Percentiles rank a stretch among this genome's conserved stretches.
These are phyloP conservation scores for Teunomyces funiuensis DNA, from an alignment of 805 yeast species.

Conservation along the genomic window DNA sequence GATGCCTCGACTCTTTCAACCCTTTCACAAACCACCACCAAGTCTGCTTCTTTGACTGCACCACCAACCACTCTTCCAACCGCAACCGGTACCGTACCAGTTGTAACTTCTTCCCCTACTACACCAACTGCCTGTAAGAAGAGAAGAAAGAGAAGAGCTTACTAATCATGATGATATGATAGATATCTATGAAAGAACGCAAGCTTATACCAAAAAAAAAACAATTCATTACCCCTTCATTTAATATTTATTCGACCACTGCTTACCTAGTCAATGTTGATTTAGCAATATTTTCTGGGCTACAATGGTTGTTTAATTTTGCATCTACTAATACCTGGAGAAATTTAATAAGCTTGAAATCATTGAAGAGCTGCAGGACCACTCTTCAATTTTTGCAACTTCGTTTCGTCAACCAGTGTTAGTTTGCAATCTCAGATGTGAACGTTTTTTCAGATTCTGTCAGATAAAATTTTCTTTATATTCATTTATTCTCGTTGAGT, in stretches of 20 bases:
- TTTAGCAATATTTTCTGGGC: background rate
- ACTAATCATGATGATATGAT: slow-evolving; percentile 15
- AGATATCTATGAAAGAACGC: background rate
- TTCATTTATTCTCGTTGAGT: background rate
- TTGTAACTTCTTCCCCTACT: slow-evolving; percentile 4
- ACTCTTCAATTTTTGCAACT: background rate
- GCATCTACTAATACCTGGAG: background rate
- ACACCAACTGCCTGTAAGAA: slow-evolving; percentile 11
- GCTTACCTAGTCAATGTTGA: background rate
- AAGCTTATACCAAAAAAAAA: background rate
- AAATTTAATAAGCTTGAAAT: background rate
- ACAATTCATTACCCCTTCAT: slow-evolving; percentile 1
- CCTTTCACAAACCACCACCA: slow-evolving; percentile 25
- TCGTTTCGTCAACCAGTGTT: background rate
- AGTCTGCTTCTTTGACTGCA: slow-evolving; percentile 11
- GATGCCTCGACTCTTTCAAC: slow-evolving; percentile 27
- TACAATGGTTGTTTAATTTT: background rate
- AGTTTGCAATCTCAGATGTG: background rate
- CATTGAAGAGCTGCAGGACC: background rate
- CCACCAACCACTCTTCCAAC: slow-evolving; percentile 17
- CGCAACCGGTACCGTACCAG: too few relatives aligned
- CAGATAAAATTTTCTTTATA: background rate
- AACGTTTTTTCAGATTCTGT: background rate
- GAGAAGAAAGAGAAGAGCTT: slow-evolving; percentile 29
- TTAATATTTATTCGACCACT: slow-evolving; percentile 3